These are phyloP conservation scores for Gnomoniopsis smithogilvyi DNA, from an alignment of 2,329 filamentous ascomycete species.

Conservation along the genomic window DNA sequence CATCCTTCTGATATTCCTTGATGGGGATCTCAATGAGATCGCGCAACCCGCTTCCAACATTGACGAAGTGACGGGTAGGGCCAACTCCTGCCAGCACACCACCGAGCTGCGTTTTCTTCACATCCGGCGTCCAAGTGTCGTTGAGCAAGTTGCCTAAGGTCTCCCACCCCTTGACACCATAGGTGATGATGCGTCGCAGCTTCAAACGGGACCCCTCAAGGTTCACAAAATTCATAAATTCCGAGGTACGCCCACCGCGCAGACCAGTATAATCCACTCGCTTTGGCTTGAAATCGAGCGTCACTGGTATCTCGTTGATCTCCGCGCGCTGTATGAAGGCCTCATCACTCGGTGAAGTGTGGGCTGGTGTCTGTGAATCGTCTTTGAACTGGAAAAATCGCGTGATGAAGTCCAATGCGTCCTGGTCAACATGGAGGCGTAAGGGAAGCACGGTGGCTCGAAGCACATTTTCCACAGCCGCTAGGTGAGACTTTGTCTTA, in stretches of 20 bases:
- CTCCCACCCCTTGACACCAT: slow-evolving; percentile 88
- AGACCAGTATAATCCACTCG: slow-evolving; percentile 93
- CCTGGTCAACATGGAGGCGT: slow-evolving; percentile 92
- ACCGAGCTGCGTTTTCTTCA: slow-evolving; percentile 84
- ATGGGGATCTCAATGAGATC: slow-evolving; percentile 89
- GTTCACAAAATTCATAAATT: slow-evolving; percentile 98
- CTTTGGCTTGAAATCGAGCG: slow-evolving; percentile 95
- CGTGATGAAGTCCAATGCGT: slow-evolving; percentile 94
- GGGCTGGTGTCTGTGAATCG: slow-evolving; percentile 52
- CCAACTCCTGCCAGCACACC: slow-evolving; percentile 85
- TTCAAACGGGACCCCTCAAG: slow-evolving; percentile 86
- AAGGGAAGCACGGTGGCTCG: slow-evolving; percentile 77
- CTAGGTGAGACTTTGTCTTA: slow-evolving; percentile 76
- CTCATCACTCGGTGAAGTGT: slow-evolving; percentile 63
- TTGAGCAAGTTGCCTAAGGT: slow-evolving; percentile 86
- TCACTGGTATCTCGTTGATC: slow-evolving; percentile 77
- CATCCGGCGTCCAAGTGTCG: slow-evolving; percentile 94
- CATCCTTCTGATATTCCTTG: slow-evolving; percentile 90
- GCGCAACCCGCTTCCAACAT: slow-evolving; percentile 81
- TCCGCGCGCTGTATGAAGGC: slow-evolving; percentile 90
- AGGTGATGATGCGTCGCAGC: slow-evolving; percentile 85
- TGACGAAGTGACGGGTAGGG: slow-evolving; percentile 85
- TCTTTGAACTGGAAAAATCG: slow-evolving; percentile 99
- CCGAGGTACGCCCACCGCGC: slow-evolving; percentile 87
- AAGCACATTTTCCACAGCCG: slow-evolving; percentile 85